Percentiles rank a stretch among this genome's conserved stretches.
phyloP scores from a whole-genome alignment of 495 filamentous ascomycete species.

The Penicillium daleae region DNA sequence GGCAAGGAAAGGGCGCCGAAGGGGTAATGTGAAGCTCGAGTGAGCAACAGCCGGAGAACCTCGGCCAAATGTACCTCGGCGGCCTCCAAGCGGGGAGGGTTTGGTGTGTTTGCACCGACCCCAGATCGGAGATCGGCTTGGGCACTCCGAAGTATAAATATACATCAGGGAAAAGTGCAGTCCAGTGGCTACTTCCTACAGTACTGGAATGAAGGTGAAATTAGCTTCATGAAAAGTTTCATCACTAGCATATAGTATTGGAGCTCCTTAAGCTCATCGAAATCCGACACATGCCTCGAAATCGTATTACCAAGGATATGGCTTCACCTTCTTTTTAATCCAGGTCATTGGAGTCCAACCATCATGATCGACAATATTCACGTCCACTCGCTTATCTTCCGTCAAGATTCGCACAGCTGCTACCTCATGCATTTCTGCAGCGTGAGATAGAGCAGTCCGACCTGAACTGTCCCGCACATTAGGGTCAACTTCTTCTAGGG shows the following conservation, averaged over 20 bases:
- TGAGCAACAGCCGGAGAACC: constrained; percentile 29
- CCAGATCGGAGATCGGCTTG: constrained; percentile 1
- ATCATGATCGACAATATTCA: background rate
- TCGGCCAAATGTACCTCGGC: constrained; percentile 31
- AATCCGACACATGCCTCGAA: background rate
- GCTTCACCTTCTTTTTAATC: background rate
- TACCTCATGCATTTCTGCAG: constrained; percentile 4
- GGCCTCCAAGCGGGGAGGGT: constrained; percentile 9
- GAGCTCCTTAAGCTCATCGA: background rate
- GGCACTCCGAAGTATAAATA: background rate
- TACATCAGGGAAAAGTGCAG: no score
- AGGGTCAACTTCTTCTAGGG: background rate
- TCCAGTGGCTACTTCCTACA: background rate
- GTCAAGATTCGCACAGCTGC: constrained; percentile 4
- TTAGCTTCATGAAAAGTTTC: no score
- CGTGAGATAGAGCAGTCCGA: constrained; percentile 8
- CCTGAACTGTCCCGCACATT: constrained; percentile 3
- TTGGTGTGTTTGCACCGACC: constrained; percentile 1
- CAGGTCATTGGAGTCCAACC: constrained; percentile 9
- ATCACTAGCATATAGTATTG: no score
- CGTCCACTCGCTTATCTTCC: constrained; percentile 1
- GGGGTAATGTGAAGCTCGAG: constrained; percentile 1
- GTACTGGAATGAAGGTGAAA: no score
- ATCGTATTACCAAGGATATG: background rate
- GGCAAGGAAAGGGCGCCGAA: background rate